Conservation (phyloP, 805 yeast species). For the Clavispora asparagi region DNA sequence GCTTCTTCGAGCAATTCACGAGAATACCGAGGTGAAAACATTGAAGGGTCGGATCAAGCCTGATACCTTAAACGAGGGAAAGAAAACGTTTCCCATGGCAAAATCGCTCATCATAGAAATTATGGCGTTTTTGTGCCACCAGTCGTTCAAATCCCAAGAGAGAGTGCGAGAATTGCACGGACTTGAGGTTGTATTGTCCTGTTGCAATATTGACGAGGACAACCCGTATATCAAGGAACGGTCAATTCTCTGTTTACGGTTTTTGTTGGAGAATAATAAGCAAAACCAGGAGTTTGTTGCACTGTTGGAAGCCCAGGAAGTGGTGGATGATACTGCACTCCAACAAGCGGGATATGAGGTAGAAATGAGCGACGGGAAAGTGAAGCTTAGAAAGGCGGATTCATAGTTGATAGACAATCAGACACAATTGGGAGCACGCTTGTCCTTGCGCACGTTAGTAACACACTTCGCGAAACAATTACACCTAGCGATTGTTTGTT, state of each 20-base stretch:
- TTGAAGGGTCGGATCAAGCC: neutral
- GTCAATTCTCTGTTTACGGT: constrained; percentile 72
- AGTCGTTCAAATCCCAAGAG: constrained; percentile 59
- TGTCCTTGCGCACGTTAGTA: no score
- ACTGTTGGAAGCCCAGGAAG: constrained; percentile 66
- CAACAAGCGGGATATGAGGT: constrained; percentile 74
- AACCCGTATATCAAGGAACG: constrained; percentile 88
- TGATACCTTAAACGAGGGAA: constrained; percentile 4
- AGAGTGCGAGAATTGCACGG: constrained; percentile 60
- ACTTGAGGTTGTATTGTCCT: constrained; percentile 64
- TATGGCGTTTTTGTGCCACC: constrained; percentile 51
- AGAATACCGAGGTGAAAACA: constrained; percentile 21
- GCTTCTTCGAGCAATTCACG: constrained; percentile 38
- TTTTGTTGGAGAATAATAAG: constrained; percentile 56
- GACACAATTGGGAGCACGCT: no score
- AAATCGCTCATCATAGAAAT: constrained; percentile 66
- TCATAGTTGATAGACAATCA: neutral
- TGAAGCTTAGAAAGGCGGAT: constrained; percentile 41
- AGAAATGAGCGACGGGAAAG: constrained; percentile 65
- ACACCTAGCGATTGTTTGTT: no score
- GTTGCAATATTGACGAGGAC: constrained; percentile 79
- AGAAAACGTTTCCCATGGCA: constrained; percentile 49
- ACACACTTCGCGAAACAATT: no score
- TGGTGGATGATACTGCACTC: constrained; percentile 52
- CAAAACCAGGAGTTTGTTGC: constrained; percentile 76